Conservation (phyloP, 306 rosid genomes). For the Dicorynia guianensis region DNA sequence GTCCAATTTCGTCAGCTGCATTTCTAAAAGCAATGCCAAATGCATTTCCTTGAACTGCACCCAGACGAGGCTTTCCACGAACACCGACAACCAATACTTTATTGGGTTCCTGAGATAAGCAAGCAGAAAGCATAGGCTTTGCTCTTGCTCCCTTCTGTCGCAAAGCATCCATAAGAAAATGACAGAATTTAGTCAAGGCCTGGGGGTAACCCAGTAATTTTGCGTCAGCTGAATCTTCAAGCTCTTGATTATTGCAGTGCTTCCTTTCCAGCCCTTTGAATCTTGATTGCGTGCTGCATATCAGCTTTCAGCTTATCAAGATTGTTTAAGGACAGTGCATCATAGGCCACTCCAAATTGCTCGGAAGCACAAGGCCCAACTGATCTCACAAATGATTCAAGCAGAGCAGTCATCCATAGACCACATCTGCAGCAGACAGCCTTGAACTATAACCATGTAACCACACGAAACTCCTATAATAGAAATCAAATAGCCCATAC, state of each 20-base stretch:
- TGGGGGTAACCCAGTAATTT: conserved; percentile 87
- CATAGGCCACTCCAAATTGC: conserved; percentile 87
- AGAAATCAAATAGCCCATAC: conserved; percentile 89
- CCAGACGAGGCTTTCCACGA: conserved; percentile 95
- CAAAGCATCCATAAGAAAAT: conserved; percentile 95
- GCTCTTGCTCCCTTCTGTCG: conserved; percentile 91
- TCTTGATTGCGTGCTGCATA: conserved; percentile 87
- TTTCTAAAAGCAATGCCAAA: conserved; percentile 84
- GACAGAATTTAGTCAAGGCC: conserved; percentile 89
- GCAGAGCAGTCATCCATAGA: conserved; percentile 92
- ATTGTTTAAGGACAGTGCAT: conserved; percentile 77
- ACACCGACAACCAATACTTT: conserved; percentile 88
- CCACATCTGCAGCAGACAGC: conserved; percentile 97
- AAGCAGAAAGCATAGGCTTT: conserved; percentile 97
- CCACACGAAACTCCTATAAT: conserved; percentile 83
- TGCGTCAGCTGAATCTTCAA: conserved; percentile 78
- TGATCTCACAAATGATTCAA: conserved; percentile 78
- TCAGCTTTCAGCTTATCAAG: conserved; percentile 80
- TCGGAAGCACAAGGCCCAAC: conserved; percentile 85
- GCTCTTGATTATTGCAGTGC: conserved; percentile 78
- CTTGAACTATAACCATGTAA: conserved; percentile 80
- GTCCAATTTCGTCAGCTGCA: conserved; percentile 80
- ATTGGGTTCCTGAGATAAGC: conserved; percentile 78
- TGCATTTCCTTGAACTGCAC: conserved; percentile 83
- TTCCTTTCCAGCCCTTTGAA: conserved; percentile 93